Evolutionary conservation across 495 filamentous ascomycete genomes (phyloP).

Genomic region (Aspergillus sclerotioniger): DNA sequence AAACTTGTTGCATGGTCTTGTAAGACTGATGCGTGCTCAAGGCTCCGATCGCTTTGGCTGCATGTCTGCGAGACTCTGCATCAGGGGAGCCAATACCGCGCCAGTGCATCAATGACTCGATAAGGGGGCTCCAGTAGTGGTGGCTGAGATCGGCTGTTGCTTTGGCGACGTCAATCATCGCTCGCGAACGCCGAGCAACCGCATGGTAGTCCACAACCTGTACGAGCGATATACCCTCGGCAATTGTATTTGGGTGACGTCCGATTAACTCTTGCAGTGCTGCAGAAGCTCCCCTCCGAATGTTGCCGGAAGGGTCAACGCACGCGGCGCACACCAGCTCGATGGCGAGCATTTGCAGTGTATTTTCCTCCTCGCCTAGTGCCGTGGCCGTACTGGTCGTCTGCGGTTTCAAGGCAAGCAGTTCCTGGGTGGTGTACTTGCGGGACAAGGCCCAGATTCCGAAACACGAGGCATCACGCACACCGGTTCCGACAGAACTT

Average conservation of each 20-base stretch:
- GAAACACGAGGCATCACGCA: constrained; percentile 95
- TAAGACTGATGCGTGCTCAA: constrained; percentile 44
- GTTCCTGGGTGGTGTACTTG: constrained; percentile 77
- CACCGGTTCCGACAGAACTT: constrained; percentile 80
- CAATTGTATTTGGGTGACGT: constrained; percentile 80
- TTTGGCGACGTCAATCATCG: constrained; percentile 71
- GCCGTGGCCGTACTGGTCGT: constrained; percentile 29
- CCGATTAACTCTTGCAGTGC: constrained; percentile 93
- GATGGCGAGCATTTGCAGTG: constrained; percentile 73
- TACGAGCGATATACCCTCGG: constrained; percentile 77
- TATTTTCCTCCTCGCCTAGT: constrained; percentile 30
- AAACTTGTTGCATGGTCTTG: constrained; percentile 30
- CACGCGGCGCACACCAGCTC: constrained; percentile 79
- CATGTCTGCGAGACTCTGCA: constrained; percentile 64
- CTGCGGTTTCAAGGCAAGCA: constrained; percentile 58
- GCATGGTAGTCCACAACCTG: constrained; percentile 91
- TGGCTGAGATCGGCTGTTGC: constrained; percentile 60
- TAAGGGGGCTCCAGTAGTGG: constrained; percentile 68
- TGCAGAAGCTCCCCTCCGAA: constrained; percentile 85
- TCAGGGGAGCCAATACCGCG: constrained; percentile 79
- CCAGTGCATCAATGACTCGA: constrained; percentile 78
- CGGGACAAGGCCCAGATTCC: constrained; percentile 91
- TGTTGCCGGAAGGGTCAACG: constrained; percentile 88
- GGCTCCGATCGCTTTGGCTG: constrained; percentile 65
- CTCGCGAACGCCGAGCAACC: constrained; percentile 80